These are phyloP conservation scores for Starmera quercuum DNA, from an alignment of 805 yeast species.

Conservation along the genomic window DNA sequence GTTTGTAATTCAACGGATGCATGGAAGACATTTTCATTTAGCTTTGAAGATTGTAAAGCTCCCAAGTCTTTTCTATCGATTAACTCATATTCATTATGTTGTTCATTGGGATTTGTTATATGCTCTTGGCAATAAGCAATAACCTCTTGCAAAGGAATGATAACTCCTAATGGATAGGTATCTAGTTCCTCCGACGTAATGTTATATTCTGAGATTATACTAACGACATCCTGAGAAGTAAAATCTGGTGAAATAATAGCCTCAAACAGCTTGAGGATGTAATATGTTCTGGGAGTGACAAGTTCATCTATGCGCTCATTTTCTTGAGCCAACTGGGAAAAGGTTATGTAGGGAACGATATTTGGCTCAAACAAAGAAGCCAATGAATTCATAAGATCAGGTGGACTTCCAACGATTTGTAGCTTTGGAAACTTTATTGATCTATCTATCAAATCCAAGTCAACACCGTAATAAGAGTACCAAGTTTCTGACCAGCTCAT, in stretches of 20 bases:
- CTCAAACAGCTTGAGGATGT: conserved; percentile 55
- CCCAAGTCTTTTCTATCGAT: conserved; percentile 64
- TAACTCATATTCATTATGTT: conserved; percentile 34
- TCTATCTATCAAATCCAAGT: conserved; percentile 26
- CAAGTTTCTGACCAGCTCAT: conserved; percentile 71
- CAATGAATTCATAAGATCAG: conserved; percentile 49
- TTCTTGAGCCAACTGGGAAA: conserved; percentile 63
- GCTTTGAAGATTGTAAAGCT: conserved; percentile 7
- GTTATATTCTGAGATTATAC: conserved; percentile 50
- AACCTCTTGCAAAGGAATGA: conserved; percentile 58
- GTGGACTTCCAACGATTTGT: conserved; percentile 42
- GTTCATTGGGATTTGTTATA: conserved; percentile 39
- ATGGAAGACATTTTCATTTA: background rate
- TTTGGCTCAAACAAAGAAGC: conserved; percentile 38
- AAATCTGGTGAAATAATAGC: conserved; percentile 46
- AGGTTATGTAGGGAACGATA: conserved; percentile 50
- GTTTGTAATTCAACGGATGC: background rate
- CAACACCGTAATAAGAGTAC: conserved; percentile 46
- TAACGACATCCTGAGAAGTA: conserved; percentile 47
- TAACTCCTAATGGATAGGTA: conserved; percentile 67
- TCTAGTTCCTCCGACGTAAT: conserved; percentile 47
- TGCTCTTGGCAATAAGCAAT: conserved; percentile 45
- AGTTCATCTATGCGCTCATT: conserved; percentile 47
- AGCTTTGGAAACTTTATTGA: conserved; percentile 29
- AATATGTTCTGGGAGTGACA: conserved; percentile 61